phyloP scores from a whole-genome alignment of 345 rosid genomes.

The Camelina sativa region DNA sequence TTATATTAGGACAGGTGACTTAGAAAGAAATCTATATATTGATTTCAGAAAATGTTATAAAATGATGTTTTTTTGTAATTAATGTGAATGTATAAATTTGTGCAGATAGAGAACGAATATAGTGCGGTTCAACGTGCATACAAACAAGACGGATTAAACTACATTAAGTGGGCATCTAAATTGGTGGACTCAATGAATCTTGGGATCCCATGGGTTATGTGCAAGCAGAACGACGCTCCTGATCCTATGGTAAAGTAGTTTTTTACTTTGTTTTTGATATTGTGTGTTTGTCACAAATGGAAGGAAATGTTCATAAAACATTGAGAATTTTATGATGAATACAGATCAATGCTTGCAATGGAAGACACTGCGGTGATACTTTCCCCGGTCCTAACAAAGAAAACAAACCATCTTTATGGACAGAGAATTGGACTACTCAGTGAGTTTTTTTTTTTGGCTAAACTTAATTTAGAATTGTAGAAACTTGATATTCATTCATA shows the following conservation, averaged over 20 bases:
- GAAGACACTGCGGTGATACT: constrained; percentile 69
- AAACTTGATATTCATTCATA: constrained; percentile 3
- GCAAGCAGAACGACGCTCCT: constrained; percentile 85
- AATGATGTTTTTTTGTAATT: not conserved
- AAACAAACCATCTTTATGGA: constrained; percentile 71
- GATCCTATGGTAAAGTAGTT: constrained; percentile 58
- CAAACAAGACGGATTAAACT: constrained; percentile 50
- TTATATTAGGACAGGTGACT: constrained; percentile 61
- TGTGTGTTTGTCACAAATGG: constrained; percentile 4
- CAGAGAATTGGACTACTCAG: constrained; percentile 75
- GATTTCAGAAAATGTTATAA: not conserved
- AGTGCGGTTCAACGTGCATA: constrained; percentile 57
- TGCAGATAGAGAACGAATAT: constrained; percentile 86
- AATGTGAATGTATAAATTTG: not conserved
- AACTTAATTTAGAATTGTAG: not conserved
- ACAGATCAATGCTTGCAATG: constrained; percentile 86
- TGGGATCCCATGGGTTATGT: constrained; percentile 91
- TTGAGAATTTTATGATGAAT: constrained; percentile 5
- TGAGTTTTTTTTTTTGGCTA: not conserved
- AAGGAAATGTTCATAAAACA: not conserved
- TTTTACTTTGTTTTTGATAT: not conserved
- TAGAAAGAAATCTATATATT: not conserved
- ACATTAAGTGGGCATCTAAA: constrained; percentile 73
- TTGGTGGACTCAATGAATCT: constrained; percentile 67
- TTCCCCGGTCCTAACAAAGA: constrained; percentile 72